These are phyloP conservation scores for Fonsecaea multimorphosa DNA, from an alignment of 2,329 filamentous ascomycete species.

Conservation along the genomic window DNA sequence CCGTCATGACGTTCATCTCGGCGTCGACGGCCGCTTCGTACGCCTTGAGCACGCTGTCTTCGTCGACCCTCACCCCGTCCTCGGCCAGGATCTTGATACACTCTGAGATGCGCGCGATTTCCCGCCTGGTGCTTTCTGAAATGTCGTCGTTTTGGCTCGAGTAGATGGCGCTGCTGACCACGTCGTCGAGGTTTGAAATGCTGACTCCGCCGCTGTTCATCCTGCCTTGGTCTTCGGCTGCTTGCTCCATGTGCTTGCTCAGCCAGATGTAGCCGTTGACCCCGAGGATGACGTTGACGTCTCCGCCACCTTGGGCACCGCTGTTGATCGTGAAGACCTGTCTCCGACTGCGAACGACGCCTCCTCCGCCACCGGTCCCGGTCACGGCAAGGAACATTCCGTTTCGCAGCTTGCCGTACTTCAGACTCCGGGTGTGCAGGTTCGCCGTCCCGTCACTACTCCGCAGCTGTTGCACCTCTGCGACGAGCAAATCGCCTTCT, in stretches of 20 bases:
- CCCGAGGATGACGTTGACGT: slow-evolving; percentile 83
- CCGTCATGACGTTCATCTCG: slow-evolving; percentile 49
- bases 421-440: slow-evolving; percentile 86
- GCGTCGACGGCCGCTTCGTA: slow-evolving; percentile 84
- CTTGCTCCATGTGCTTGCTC: slow-evolving; percentile 76
- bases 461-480: slow-evolving; percentile 84
- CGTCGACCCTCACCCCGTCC: slow-evolving; percentile 82
- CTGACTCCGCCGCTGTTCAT: slow-evolving; percentile 50
- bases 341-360: slow-evolving; percentile 80
- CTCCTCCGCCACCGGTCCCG: slow-evolving; percentile 75
- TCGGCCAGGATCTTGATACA: slow-evolving; percentile 84
- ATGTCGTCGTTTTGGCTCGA: slow-evolving; percentile 94
- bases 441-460: slow-evolving; percentile 84
- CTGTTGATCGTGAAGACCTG: slow-evolving; percentile 81
- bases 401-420: slow-evolving; percentile 95
- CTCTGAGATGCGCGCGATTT: slow-evolving; percentile 83
- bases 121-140: slow-evolving; percentile 74
- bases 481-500: slow-evolving; percentile 91
- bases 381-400: slow-evolving; percentile 84
- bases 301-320: slow-evolving; percentile 53
- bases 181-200: slow-evolving; percentile 88
- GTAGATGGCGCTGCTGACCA: slow-evolving; percentile 83
- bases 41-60: slow-evolving; percentile 81
- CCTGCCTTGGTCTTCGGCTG: slow-evolving; percentile 47
- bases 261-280: slow-evolving; percentile 99